phyloP scores from a whole-genome alignment of 306 rosid species.

The cucumber (Cucumis sativus) region Cucumber_9930_V3 NC_026657.2:31952001-31952500 shows the following conservation, averaged over 20 bases:
- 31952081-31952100: background rate
- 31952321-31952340: background rate
- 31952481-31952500: background rate
- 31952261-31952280: background rate
- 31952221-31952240: background rate
- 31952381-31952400: background rate
- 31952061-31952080: background rate
- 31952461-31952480: background rate
- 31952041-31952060: background rate
- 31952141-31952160: background rate
- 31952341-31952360: constrained; percentile 3
- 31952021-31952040: no score
- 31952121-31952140: background rate
- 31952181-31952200: background rate
- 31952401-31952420: background rate
- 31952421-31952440: background rate
- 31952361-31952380: background rate
- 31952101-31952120: background rate
- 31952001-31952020: no score
- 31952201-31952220: background rate
- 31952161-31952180: background rate
- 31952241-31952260: background rate
- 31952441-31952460: background rate
- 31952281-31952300: background rate
- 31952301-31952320: background rate